Evolutionary conservation across 2,329 filamentous ascomycete species (phyloP).

Genomic region (Sordariomycetes sp.): DNA sequence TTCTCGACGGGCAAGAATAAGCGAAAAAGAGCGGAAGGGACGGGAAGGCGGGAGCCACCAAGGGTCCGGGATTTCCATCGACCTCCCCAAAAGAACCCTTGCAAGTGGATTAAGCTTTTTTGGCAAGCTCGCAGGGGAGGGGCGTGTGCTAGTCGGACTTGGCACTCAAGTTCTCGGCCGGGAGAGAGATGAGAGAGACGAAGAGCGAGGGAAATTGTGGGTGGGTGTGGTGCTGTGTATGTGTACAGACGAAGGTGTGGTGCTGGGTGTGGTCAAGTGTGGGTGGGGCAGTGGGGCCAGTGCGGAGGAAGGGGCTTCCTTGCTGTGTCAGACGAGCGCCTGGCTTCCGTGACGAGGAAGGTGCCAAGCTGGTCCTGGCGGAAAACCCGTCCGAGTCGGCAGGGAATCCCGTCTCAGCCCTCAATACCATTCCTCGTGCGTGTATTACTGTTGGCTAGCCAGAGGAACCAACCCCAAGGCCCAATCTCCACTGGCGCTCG

Average conservation of each 20-base stretch:
- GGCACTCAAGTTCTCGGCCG: neutral
- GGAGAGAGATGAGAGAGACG: neutral
- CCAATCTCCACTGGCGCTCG: neutral
- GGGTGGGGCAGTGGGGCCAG: neutral
- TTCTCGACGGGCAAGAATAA: neutral
- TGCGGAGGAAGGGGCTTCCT: neutral
- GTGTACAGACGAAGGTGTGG: too few relatives aligned
- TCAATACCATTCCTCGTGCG: too few relatives aligned
- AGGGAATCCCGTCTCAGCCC: neutral
- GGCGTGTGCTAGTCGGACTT: neutral
- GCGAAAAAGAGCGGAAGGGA: neutral
- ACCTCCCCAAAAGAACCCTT: neutral
- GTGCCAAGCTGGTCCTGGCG: neutral
- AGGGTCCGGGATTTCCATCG: neutral
- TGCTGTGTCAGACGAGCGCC: neutral
- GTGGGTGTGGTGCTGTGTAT: too few relatives aligned
- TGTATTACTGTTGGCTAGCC: too few relatives aligned
- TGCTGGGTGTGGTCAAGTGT: neutral
- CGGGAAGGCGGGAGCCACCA: neutral
- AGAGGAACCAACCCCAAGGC: neutral
- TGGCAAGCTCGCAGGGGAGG: neutral
- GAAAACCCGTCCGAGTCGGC: neutral
- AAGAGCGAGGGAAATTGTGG: neutral
- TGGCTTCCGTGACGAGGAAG: neutral
- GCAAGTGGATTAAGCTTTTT: neutral